These are phyloP conservation scores for Pleurozium schreberi DNA, from an alignment of 225 moss, liverwort and hornwort genomes.

Conservation along the genomic window DNA sequence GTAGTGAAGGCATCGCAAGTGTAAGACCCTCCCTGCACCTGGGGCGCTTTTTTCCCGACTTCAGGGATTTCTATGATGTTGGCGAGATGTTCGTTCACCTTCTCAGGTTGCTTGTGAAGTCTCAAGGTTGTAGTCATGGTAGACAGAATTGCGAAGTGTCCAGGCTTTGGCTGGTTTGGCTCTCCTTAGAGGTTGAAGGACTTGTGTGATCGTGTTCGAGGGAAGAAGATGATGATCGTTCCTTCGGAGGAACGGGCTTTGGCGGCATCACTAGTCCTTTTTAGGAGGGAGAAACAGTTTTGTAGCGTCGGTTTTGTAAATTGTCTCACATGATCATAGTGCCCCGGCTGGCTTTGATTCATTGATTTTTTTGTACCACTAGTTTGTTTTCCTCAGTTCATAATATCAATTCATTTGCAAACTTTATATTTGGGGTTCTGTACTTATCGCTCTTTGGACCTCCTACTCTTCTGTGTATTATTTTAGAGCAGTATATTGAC, in stretches of 20 bases:
- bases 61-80: background rate
- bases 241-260: background rate
- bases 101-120: background rate
- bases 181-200: background rate
- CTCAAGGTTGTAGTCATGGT: background rate
- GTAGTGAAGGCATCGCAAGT: conserved; percentile 18
- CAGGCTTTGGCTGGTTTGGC: background rate
- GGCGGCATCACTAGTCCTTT: background rate
- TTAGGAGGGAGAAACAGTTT: background rate
- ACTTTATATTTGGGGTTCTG: background rate
- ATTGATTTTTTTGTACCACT: conserved; percentile 5
- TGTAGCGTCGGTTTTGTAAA: conserved; percentile 21
- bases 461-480: background rate
- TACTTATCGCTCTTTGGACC: background rate
- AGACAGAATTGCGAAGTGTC: background rate
- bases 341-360: background rate
- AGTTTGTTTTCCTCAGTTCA: background rate
- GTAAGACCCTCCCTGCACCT: conserved; percentile 17
- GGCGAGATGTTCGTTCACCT: background rate
- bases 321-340: background rate
- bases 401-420: background rate
- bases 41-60: background rate
- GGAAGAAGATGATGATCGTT: background rate
- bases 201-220: background rate
- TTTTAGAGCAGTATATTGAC: background rate